Evolutionary conservation across 176 grass and related monocot genomes (phyloP).

Genomic region (Hordeum vulgare): DNA sequence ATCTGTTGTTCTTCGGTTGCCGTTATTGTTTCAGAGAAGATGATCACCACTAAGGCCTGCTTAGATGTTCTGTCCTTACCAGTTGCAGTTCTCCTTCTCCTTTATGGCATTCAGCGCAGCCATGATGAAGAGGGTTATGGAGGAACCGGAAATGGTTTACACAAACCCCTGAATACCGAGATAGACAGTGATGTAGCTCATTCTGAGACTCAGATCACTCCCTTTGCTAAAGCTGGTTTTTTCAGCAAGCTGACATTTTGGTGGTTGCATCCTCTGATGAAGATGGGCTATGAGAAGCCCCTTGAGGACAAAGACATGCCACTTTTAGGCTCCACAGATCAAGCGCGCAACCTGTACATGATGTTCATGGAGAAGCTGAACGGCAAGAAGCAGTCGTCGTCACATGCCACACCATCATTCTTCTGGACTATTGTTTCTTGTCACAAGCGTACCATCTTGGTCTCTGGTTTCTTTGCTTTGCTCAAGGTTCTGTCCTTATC

Average conservation of each 20-base stretch:
- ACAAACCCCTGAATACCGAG: constrained; percentile 37
- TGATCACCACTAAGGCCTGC: constrained; percentile 17
- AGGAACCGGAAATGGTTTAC: constrained; percentile 22
- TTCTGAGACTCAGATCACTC: constrained; percentile 23
- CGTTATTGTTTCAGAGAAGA: constrained; percentile 26
- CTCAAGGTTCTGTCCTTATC: constrained; percentile 69
- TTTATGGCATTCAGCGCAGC: constrained; percentile 18
- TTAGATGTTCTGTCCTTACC: constrained; percentile 57
- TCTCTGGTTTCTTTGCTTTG: constrained; percentile 70
- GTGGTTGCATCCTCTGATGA: constrained; percentile 88
- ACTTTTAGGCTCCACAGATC: constrained; percentile 44
- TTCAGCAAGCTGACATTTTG: constrained; percentile 76
- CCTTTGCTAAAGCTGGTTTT: constrained; percentile 55
- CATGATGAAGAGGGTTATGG: constrained; percentile 13
- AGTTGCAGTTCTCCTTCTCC: constrained; percentile 31
- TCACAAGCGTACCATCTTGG: constrained; percentile 45
- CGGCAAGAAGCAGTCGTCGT: constrained; percentile 11
- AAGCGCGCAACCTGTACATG: constrained; percentile 38
- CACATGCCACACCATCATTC: constrained; percentile 26
- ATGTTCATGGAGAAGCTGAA: constrained; percentile 57
- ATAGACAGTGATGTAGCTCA: constrained; percentile 6
- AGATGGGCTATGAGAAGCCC: constrained; percentile 63
- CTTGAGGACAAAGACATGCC: constrained; percentile 85
- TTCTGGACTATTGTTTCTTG: constrained; percentile 70
- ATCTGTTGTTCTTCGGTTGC: constrained; percentile 42